Percentiles rank a stretch among this genome's conserved stretches.
Evolutionary conservation across 768 basidiomycete species (phyloP).

Genomic region (Rubroboletus satanas): DNA sequence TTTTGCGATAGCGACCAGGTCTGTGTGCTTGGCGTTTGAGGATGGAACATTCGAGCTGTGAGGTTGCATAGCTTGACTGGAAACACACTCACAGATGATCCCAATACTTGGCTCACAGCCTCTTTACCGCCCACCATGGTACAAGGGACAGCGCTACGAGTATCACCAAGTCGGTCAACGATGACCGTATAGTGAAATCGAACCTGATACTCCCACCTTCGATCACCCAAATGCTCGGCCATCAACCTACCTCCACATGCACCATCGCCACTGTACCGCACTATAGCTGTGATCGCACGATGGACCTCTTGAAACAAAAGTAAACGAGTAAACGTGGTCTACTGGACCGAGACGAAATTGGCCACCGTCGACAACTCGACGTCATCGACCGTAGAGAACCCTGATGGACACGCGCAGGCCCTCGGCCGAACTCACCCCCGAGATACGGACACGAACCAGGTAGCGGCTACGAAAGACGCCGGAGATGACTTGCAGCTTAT

Average conservation of each 20-base stretch:
- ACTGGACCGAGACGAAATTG: background rate
- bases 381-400: background rate
- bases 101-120: background rate
- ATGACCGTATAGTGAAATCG: background rate
- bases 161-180: background rate
- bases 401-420: background rate
- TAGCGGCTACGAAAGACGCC: background rate
- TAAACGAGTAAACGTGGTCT: background rate
- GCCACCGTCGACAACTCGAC: background rate
- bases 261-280: constrained; percentile 5
- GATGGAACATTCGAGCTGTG: background rate
- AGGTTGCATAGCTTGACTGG: background rate
- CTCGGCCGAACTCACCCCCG: background rate
- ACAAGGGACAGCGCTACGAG: background rate
- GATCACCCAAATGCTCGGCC: background rate
- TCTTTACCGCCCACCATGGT: background rate
- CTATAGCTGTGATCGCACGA: constrained; percentile 15
- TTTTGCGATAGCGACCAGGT: background rate
- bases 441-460: background rate
- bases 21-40: constrained; percentile 17
- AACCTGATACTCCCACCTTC: background rate
- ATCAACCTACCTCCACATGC: constrained; percentile 2
- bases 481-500: too few species aligned
- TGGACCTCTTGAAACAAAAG: background rate
- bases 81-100: background rate